Conservation (phyloP, 2,329 filamentous ascomycete genomes). For the Diaporthe sp. region DNA sequence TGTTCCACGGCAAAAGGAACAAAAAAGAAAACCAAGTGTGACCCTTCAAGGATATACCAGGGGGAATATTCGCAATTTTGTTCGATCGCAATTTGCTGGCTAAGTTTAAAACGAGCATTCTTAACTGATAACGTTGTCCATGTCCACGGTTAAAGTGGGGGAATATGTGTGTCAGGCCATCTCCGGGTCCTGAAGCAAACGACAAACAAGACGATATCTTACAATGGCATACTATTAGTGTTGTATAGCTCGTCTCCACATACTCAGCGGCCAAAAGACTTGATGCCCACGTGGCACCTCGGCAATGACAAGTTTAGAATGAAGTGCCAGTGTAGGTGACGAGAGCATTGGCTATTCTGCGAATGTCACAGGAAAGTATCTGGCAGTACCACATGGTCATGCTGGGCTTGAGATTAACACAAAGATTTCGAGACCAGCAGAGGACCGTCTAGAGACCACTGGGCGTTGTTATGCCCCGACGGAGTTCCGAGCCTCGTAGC, state of each 20-base stretch:
- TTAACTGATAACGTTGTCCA: background rate
- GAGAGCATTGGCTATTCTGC: background rate
- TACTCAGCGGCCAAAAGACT: too few relatives aligned
- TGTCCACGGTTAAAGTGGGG: background rate
- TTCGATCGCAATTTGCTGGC: background rate
- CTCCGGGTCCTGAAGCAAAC: background rate
- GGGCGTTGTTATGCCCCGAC: too few relatives aligned
- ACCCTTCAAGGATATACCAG: background rate
- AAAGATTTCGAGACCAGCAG: too few relatives aligned
- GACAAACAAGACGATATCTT: background rate
- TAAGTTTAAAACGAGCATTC: background rate
- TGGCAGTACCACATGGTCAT: too few relatives aligned
- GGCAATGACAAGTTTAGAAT: background rate
- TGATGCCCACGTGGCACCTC: background rate
- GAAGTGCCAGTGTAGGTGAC: background rate
- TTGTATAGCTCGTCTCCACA: too few relatives aligned
- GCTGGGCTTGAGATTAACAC: too few relatives aligned
- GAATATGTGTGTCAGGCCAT: background rate
- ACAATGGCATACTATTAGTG: background rate
- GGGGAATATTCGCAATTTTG: background rate
- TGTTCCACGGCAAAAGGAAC: background rate
- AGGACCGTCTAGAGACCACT: too few relatives aligned
- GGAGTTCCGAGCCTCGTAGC: too few relatives aligned
- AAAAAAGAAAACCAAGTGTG: background rate
- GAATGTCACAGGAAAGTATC: background rate